Evolutionary conservation across 441 rosid species (phyloP), one percentile per base, ranked within the genome.

Genomic region (Adansonia rubrostipa): DNA sequence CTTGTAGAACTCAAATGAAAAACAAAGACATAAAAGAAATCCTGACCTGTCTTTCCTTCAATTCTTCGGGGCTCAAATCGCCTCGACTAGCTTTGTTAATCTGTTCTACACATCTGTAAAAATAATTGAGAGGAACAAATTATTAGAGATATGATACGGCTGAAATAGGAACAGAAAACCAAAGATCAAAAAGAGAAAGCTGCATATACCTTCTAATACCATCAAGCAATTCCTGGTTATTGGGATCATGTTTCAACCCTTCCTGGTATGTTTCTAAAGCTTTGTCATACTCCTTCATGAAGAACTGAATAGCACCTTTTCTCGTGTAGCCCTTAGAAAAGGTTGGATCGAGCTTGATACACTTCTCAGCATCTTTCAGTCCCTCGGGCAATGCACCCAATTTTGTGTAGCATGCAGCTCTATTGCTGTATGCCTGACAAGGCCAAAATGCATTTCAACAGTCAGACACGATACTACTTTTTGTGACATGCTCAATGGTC

Each of bases 341-440:
- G 58, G 94, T 90, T 42, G 98, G 88, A 84, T 95, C 97, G 14
- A 95, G 97, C 84, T 92, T 97, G 78, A 95, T 90, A 86, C 99
- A 95, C 79, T 91, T 95, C 65, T 95, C 99, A 47, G 99, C 99
- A 82, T 95, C 99, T 84, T 93, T 95, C 84, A 95, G 67, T 61
- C 94, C 99, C 74, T 95, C 99, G 0, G 99, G 98, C 80, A 93
- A 73, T 56, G 99, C 99, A 77, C 93, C 93, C 33, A 95, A 85
- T 81, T 95, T 95, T 5, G 99, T 91, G 87, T 95, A 95, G 85
- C 96, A 93, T 65, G 99, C 98, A 83, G 99, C 99, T 85, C 98
- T 90, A 71, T 95, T 95, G 61, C 98, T 95, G 53, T 93, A 93
- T 0, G 93, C 90, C 99, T 95, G 86, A 20, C 22, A 84, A 79